Conservation (phyloP, 2,329 filamentous ascomycete genomes). For the Dactylellina leptospora region DNA sequence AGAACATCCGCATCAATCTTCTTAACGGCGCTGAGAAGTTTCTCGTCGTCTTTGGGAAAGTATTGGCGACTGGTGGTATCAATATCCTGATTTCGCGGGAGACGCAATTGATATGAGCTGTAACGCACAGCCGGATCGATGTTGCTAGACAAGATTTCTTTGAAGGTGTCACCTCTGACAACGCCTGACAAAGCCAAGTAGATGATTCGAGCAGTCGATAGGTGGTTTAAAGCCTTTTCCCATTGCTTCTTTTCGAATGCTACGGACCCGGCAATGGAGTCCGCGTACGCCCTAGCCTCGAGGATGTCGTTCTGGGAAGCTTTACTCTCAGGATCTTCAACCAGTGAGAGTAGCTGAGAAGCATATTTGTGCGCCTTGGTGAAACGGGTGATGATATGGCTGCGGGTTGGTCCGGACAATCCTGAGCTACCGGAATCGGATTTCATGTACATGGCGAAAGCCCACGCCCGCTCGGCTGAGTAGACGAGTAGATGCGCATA, state of each 20-base stretch:
- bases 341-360: constrained; percentile 73
- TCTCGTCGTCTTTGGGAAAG: constrained; percentile 71
- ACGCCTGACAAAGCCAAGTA: constrained; percentile 78
- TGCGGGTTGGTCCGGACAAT: constrained; percentile 79
- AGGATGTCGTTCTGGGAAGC: constrained; percentile 76
- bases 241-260: constrained; percentile 89
- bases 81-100: constrained; percentile 84
- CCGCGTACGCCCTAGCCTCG: constrained; percentile 84
- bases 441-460: constrained; percentile 95
- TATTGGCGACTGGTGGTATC: constrained; percentile 79
- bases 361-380: constrained; percentile 79
- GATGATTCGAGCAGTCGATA: constrained; percentile 79
- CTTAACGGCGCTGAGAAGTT: constrained; percentile 73
- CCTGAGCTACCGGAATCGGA: constrained; percentile 77
- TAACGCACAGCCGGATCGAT: constrained; percentile 94
- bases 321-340: constrained; percentile 70
- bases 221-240: constrained; percentile 78
- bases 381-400: constrained; percentile 87
- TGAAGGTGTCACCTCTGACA: constrained; percentile 79
- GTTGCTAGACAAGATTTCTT: constrained; percentile 82
- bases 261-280: constrained; percentile 77
- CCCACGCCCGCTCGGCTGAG: constrained; percentile 89
- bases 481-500: constrained; percentile 82
- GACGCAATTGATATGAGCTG: constrained; percentile 88
- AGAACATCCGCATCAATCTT: constrained; percentile 74